A percentile compares a stretch with the other conserved stretches of the same genome.
These are phyloP conservation scores for Colletotrichum tanaceti DNA, from an alignment of 2,329 filamentous ascomycete genomes.

Conservation along the genomic window DNA sequence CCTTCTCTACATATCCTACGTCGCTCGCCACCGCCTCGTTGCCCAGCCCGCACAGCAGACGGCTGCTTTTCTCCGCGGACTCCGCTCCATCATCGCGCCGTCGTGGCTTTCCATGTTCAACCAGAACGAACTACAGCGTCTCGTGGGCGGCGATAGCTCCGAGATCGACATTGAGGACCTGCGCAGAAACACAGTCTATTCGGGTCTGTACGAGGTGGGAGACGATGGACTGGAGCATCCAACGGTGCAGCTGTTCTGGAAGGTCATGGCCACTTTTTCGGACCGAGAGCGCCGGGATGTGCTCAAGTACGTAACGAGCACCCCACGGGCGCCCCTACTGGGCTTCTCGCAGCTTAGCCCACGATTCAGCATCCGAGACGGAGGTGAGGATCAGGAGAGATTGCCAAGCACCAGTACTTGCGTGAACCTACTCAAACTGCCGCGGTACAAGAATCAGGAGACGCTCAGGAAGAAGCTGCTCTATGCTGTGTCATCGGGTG, in stretches of 20 bases:
- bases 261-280: constrained; percentile 80
- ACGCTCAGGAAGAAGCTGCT: constrained; percentile 82
- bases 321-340: constrained; percentile 87
- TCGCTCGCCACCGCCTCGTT: constrained; percentile 87
- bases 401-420: constrained; percentile 96
- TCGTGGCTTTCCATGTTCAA: constrained; percentile 99
- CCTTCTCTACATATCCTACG: constrained; percentile 92
- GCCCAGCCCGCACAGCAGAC: constrained; percentile 85
- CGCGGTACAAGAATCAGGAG: constrained; percentile 76
- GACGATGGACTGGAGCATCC: constrained; percentile 88
- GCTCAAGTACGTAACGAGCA: constrained; percentile 95
- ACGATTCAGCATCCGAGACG: constrained; percentile 89
- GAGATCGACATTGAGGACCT: constrained; percentile 91
- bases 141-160: constrained; percentile 87
- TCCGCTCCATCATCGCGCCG: constrained; percentile 89
- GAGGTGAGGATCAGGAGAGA: constrained; percentile 77
- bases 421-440: constrained; percentile 93
- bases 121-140: constrained; percentile 90
- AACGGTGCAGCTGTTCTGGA: constrained; percentile 89
- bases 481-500: constrained; percentile 89
- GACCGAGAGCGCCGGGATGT: constrained; percentile 86
- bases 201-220: constrained; percentile 89
- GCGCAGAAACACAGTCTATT: constrained; percentile 84
- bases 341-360: constrained; percentile 90
- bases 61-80: constrained; percentile 85